A percentile compares a stretch with the other conserved stretches of the same genome.
Conservation (phyloP, 164 flowering plant species). For the Vitis amurensis region DNA sequence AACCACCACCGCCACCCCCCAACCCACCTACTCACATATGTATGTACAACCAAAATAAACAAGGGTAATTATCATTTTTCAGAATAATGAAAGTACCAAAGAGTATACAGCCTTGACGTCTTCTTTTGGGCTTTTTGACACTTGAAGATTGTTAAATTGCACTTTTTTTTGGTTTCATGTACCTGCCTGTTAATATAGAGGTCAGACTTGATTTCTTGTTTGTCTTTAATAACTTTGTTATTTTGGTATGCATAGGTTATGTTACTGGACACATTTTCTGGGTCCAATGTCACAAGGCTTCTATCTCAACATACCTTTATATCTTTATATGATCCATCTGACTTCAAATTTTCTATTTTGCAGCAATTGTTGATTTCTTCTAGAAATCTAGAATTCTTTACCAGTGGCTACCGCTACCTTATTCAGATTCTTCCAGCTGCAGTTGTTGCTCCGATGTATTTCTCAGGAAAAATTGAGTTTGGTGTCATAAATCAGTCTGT, state of each 20-base stretch:
- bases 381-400: conserved; percentile 94
- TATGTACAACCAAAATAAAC: too few relatives aligned
- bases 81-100: too few relatives aligned
- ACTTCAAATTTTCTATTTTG: conserved; percentile 19
- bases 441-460: conserved; percentile 98
- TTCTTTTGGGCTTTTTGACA: too few relatives aligned
- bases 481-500: conserved; percentile 98
- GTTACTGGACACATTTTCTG: not conserved
- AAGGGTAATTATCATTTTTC: too few relatives aligned
- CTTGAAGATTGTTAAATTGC: too few relatives aligned
- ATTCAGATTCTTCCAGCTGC: conserved; percentile 99
- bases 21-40: too few relatives aligned
- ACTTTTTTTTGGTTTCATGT: too few relatives aligned
- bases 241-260: not conserved
- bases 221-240: not conserved
- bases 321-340: not conserved
- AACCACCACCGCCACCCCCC: too few relatives aligned
- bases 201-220: too few relatives aligned
- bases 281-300: not conserved
- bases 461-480: conserved; percentile 97
- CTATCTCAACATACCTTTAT: not conserved
- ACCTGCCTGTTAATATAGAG: too few relatives aligned
- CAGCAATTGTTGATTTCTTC: conserved; percentile 92
- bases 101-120: too few relatives aligned
- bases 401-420: conserved; percentile 91